phyloP scores from a whole-genome alignment of 1,284 basidiomycete species.

The Anthracocystis walkeri region DNA sequence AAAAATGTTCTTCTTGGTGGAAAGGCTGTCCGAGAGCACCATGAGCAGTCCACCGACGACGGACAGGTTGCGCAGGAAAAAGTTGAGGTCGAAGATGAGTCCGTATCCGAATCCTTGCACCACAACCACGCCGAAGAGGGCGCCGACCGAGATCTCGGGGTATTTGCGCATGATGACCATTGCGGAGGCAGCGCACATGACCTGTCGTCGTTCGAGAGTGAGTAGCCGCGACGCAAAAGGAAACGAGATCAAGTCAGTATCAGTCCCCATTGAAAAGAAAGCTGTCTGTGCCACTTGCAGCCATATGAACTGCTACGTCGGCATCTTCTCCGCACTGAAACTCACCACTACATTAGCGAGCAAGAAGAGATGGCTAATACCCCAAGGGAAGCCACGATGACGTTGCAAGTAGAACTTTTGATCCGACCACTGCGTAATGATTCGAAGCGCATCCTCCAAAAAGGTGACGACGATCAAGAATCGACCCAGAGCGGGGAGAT shows the following conservation, averaged over 20 bases:
- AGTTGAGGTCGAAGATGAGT: slow-evolving; percentile 96
- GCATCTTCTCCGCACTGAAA: slow-evolving; percentile 46
- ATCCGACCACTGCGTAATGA: slow-evolving; percentile 93
- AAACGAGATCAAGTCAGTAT: background rate
- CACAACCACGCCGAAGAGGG: slow-evolving; percentile 89
- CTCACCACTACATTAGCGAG: slow-evolving; percentile 90
- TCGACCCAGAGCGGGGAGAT: slow-evolving; percentile 92
- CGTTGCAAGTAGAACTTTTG: slow-evolving; percentile 78
- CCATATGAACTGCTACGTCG: background rate
- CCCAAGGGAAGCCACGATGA: slow-evolving; percentile 94
- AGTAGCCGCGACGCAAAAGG: background rate
- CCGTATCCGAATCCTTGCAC: slow-evolving; percentile 94
- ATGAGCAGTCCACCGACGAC: slow-evolving; percentile 94
- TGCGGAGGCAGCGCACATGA: slow-evolving; percentile 87
- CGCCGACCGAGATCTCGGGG: slow-evolving; percentile 88
- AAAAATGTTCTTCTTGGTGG: slow-evolving; percentile 82
- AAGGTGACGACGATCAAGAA: slow-evolving; percentile 99
- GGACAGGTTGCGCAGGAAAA: slow-evolving; percentile 96
- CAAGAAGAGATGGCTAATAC: slow-evolving; percentile 91
- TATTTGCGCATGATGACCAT: slow-evolving; percentile 88
- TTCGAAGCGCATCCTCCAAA: slow-evolving; percentile 93
- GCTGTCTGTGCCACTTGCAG: too few relatives aligned
- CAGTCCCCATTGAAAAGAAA: too few relatives aligned
- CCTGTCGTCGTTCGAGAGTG: slow-evolving; percentile 24
- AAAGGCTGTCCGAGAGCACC: slow-evolving; percentile 95